Base-by-base conservation (phyloP, 2,329 filamentous ascomycete species). In the Trichoderma afroharzianum region DNA sequence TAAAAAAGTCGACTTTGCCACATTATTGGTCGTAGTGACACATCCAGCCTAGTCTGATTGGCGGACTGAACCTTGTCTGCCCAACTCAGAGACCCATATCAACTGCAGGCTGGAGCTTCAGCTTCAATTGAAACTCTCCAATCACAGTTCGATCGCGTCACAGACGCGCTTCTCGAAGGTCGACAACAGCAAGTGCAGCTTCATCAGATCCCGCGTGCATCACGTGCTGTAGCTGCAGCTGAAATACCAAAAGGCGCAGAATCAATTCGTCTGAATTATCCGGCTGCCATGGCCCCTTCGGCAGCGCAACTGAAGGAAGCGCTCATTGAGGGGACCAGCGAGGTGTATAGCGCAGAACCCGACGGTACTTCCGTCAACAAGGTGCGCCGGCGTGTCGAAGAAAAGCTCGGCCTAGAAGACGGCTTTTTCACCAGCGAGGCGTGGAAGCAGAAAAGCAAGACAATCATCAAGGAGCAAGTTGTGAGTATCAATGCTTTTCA, bases 371-470 rank as follows among this genome's bases (percentile, higher is more conserved):
- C 87, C 0, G 87, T 91, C 72, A 90, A 90, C 75, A 83, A 81
- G 63, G 84, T 89, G 69, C 88, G 89, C 70, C 84, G 85, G 72
- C 81, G 80, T 58, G 85, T 83, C 2, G 87, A 89, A 72, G 79
- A 85, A 33, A 79, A 85, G 57, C 79, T 88, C 1, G 79, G 77
- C 1, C 82, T 91, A 2, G 82, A 85, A 0, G 79, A 83, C 1
- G 86, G 83, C 0, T 89, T 90, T 73, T 85, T 91, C 63, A 80
- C 81, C 15, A 74, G 77, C 2, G 79, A 74, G 0, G 79, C 85
- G 18, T 91, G 89, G 89, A 90, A 91, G 77, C 78, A 80, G 5
- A 85, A 82, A 74, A 90, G 88, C 78, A 91, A 90, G 76, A 77
- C 79, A 1, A 75, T 90, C n/a, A 89, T 91, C 73, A 86, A 86